Evolutionary conservation across 2,329 filamentous ascomycete species (phyloP).

Genomic region (Mycosphaerella arachidis): DNA sequence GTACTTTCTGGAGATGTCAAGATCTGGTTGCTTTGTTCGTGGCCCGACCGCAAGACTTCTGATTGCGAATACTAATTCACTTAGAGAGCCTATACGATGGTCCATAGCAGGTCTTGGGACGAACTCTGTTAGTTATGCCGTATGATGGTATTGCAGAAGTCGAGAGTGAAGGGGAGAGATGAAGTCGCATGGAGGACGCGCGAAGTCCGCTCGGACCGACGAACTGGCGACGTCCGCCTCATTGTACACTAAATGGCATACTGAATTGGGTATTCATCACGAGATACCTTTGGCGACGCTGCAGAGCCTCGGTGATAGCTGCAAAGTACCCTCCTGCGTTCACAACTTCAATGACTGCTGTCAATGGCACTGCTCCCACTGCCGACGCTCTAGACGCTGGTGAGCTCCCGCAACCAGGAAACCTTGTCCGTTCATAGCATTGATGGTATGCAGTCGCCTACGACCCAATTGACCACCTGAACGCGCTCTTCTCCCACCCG

Average conservation of each 20-base stretch:
- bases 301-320: too few relatives aligned
- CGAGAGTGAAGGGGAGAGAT: not conserved
- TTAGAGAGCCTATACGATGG: too few relatives aligned
- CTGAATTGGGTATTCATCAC: too few relatives aligned
- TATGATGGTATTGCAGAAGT: too few relatives aligned
- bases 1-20: too few relatives aligned
- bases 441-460: conserved; percentile 61
- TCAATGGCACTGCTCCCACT: conserved; percentile 11
- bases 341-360: conserved; percentile 9
- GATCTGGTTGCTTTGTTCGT: too few relatives aligned
- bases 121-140: too few relatives aligned
- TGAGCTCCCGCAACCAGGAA: conserved; percentile 6
- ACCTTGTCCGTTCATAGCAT: not conserved
- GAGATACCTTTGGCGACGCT: not conserved
- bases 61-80: too few relatives aligned
- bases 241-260: too few relatives aligned
- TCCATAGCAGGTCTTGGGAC: too few relatives aligned
- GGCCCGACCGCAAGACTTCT: too few relatives aligned
- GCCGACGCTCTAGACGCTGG: conserved; percentile 22
- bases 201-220: too few relatives aligned
- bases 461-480: conserved; percentile 87
- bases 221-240: not conserved
- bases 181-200: not conserved
- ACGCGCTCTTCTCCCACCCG: conserved; percentile 86
- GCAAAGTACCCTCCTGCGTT: not conserved